Percentiles rank a stretch among this genome's conserved stretches.
Evolutionary conservation across 179 eudicot species (phyloP).

Genomic region (Sideroxylon spinosum): DNA sequence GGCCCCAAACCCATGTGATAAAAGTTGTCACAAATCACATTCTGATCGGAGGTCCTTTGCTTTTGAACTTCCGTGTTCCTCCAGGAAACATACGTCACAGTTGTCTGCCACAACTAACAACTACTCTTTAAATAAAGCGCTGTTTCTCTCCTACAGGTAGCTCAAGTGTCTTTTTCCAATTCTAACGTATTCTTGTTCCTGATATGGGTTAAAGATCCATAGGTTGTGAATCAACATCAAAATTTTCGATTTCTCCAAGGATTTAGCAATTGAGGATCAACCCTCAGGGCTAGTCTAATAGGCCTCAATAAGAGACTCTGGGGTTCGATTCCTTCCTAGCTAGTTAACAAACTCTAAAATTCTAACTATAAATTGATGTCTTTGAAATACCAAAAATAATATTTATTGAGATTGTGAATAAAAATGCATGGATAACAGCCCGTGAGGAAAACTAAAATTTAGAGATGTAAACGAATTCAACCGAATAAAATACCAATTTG

Average conservation of each 20-base stretch:
- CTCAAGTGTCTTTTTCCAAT: neutral
- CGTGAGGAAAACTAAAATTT: neutral
- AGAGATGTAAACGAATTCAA: too few relatives aligned
- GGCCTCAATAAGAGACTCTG: too few relatives aligned
- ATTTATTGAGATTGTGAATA: neutral
- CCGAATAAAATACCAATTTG: too few relatives aligned
- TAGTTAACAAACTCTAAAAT: too few relatives aligned
- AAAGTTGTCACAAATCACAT: neutral
- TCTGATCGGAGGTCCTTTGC: neutral
- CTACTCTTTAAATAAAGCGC: neutral
- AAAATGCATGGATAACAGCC: neutral
- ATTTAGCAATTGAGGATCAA: too few relatives aligned
- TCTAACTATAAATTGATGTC: too few relatives aligned
- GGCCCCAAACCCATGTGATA: slow-evolving; percentile 11
- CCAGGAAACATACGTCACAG: neutral
- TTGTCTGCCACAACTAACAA: slow-evolving; percentile 19
- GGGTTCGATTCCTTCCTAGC: too few relatives aligned
- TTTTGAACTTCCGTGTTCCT: neutral
- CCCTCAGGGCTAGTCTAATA: too few relatives aligned
- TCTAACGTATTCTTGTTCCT: neutral
- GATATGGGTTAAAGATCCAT: neutral
- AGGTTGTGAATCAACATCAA: too few relatives aligned
- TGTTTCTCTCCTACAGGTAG: slow-evolving; percentile 1
- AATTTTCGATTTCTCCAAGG: too few relatives aligned
- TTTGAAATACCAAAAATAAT: too few relatives aligned